Conservation (phyloP, 139 green algal species). For the Asterochloris erici region DNA sequence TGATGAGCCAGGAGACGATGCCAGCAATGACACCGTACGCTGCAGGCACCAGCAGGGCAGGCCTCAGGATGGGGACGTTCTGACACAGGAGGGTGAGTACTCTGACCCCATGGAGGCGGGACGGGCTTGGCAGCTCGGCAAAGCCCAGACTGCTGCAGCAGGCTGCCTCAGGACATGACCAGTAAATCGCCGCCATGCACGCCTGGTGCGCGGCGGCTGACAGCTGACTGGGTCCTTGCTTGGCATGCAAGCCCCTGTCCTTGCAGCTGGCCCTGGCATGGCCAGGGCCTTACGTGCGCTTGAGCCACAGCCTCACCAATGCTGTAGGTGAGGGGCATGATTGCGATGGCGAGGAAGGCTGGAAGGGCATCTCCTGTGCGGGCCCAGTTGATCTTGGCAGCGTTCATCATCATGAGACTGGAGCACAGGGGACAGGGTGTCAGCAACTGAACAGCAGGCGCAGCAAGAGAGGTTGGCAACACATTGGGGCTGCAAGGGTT, state of each 20-base stretch:
- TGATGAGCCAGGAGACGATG: conserved; percentile 43
- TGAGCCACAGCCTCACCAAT: conserved; percentile 41
- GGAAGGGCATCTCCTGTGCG: conserved; percentile 53
- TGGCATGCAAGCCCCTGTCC: too few species aligned
- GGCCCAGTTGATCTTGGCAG: conserved; percentile 51
- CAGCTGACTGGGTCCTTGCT: not conserved
- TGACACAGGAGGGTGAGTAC: not conserved
- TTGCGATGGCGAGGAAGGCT: conserved; percentile 74
- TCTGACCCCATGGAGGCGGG: too few species aligned
- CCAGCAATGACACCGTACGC: conserved; percentile 64
- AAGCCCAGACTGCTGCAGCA: too few species aligned
- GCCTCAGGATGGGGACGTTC: not conserved
- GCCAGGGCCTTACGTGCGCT: not conserved
- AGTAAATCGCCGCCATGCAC: too few species aligned
- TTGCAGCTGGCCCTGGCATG: too few species aligned
- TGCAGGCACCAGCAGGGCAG: not conserved
- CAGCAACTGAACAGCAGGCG: too few species aligned
- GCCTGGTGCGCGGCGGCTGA: too few species aligned
- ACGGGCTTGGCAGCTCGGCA: too few species aligned
- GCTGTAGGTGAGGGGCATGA: conserved; percentile 77
- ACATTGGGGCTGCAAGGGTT: too few species aligned
- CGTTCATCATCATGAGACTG: conserved; percentile 48
- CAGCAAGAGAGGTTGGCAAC: too few species aligned
- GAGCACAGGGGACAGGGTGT: too few species aligned
- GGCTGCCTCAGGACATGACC: too few species aligned